Evolutionary conservation across 2,329 filamentous ascomycete genomes (phyloP), one percentile per base, ranked within the genome.

Genomic region (Penicillium sumatraense): DNA sequence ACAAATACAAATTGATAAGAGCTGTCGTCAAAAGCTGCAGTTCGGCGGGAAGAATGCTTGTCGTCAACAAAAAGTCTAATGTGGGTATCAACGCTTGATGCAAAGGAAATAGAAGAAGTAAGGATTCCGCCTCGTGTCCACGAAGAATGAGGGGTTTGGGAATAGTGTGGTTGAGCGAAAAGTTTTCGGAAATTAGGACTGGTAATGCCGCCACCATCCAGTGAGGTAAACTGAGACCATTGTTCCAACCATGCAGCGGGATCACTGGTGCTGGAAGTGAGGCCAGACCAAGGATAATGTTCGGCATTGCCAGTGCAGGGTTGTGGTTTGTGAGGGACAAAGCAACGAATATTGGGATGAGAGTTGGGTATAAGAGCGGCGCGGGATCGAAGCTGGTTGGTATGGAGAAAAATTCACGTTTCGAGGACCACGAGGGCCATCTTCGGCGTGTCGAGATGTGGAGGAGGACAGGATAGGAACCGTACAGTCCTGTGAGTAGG

Each of bases 301-400:
- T 96, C 2, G 89, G 87, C 7, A 96, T 75, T 18, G 96, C 72
- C 11, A 86, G 80, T 14, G 81, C 79, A 3, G 83, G 79, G 42
- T 84, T 85, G 46, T 83, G 81, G 48, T 82, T 80, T 7, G 87
- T 85, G 38, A 96, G 80, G 9, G 93, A 87, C 4, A 95, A 78
- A 1, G 92, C 87, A 24, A 95, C 88, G 42, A 93, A 81, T 14
- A 93, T 75, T 1, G 93, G 91, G 26, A 96, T 81, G 2, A 87
- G 75, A 5, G 89, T 83, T 16, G 93, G 93, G 70, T 97, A 98
- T 54, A 97, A 75, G n/a, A 96, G 81, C 10, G 93, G 91, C 6
- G 93, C 93, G 2, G 92, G 93, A 68, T 98, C 93, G 73, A 97
- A 96, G n/a, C 84, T 82, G 3, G 86, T 78, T 0, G 92, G 91